These are phyloP conservation scores for Aspergillus candidus DNA, from an alignment of 2,329 filamentous ascomycete species.

Conservation along the genomic window DNA sequence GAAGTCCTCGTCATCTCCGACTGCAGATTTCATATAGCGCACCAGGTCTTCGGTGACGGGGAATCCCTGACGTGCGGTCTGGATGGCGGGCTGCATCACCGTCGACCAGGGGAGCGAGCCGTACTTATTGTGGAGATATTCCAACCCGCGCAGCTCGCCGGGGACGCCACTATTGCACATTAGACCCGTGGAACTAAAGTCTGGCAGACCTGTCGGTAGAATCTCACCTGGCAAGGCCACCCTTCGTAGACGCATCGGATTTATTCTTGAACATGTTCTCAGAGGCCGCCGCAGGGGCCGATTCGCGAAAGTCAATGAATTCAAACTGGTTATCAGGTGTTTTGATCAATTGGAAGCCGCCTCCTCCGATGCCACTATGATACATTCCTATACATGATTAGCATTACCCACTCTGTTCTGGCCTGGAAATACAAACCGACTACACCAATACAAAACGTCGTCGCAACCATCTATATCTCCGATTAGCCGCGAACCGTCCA, in stretches of 20 bases:
- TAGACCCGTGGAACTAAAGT: constrained; percentile 3
- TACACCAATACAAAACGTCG: constrained; percentile 68
- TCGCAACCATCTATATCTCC: constrained; percentile 54
- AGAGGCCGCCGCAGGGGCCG: constrained; percentile 72
- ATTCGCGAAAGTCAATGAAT: constrained; percentile 83
- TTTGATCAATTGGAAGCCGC: constrained; percentile 82
- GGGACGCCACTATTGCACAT: constrained; percentile 44
- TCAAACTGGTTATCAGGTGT: constrained; percentile 70
- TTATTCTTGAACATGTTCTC: constrained; percentile 81
- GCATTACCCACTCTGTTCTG: neutral
- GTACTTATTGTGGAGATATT: constrained; percentile 63
- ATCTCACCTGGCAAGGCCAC: constrained; percentile 60
- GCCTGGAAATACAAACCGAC: constrained; percentile 41
- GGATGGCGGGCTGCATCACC: constrained; percentile 67
- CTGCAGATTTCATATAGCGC: constrained; percentile 60
- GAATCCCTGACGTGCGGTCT: constrained; percentile 69
- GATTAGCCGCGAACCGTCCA: too few relatives aligned
- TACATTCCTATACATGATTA: constrained; percentile 53
- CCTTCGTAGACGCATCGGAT: constrained; percentile 58
- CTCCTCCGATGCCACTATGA: constrained; percentile 76
- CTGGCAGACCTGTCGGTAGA: too few relatives aligned
- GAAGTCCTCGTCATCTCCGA: constrained; percentile 54
- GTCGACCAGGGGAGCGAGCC: constrained; percentile 61
- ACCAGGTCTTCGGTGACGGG: constrained; percentile 66
- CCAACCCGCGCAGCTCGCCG: constrained; percentile 65